Evolutionary conservation across 176 grass and related monocot species (phyloP).

Genomic region (Canna indica): DNA sequence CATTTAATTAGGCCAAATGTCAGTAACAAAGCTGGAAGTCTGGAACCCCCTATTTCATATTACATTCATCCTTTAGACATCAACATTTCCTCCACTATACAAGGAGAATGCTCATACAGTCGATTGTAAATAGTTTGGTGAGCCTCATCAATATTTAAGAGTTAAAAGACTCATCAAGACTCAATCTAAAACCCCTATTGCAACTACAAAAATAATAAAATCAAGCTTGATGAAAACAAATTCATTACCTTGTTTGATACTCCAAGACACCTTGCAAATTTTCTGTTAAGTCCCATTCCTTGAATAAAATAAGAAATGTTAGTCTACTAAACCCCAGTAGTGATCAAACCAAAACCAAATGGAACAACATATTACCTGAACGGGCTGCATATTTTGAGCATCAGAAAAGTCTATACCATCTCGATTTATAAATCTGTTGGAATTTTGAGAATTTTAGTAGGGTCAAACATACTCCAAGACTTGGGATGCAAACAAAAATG

Average conservation of each 20-base stretch:
- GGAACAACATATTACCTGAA: slow-evolving; percentile 53
- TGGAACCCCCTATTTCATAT: too few species aligned
- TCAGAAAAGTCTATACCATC: slow-evolving; percentile 96
- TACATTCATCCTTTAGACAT: too few species aligned
- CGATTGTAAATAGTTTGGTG: neutral
- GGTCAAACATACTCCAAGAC: neutral
- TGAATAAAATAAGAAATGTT: slow-evolving; percentile 22
- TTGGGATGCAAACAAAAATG: neutral
- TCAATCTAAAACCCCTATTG: too few species aligned
- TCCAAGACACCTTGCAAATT: slow-evolving; percentile 84
- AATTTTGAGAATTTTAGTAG: slow-evolving; percentile 5
- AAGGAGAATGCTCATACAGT: neutral
- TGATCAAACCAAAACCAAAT: slow-evolving; percentile 17
- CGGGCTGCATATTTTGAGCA: slow-evolving; percentile 94
- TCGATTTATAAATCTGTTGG: slow-evolving; percentile 82
- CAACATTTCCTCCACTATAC: neutral
- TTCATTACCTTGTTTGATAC: slow-evolving; percentile 84
- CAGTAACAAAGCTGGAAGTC: too few species aligned
- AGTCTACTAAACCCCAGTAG: slow-evolving; percentile 16
- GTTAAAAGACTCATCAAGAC: neutral
- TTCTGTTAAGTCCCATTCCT: slow-evolving; percentile 98
- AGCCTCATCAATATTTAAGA: neutral
- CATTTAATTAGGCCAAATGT: too few species aligned
- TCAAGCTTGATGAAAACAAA: neutral
- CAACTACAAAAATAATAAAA: neutral